Evolutionary conservation across 2,329 filamentous ascomycete species (phyloP), one percentile per base, ranked within the genome.

Genomic region (Sporothrix euskadiensis): DNA sequence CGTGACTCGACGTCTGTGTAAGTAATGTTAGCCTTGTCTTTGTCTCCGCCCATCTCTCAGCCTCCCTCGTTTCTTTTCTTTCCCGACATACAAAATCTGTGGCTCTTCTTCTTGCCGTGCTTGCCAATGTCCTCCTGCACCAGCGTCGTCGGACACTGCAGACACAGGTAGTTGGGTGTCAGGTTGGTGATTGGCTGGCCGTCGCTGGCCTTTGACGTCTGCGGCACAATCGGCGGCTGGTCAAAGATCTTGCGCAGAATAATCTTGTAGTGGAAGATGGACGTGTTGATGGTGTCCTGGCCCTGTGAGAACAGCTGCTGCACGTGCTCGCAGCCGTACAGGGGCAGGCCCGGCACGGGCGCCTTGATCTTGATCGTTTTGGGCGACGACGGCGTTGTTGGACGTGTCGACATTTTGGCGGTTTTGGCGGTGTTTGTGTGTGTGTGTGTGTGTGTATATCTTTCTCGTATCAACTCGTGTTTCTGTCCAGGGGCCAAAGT

Each of bases 191-290:
- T 81, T 66, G 88, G 83, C 63, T 84, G 83, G 72, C 87, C 87
- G 73, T 91, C 88, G 41, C 84, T 78, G 68, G 83, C 84, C 76
- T 88, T 91, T 74, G 86, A 89, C 6, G 89, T 93, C 81, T 92
- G 91, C 35, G 87, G 86, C 66, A 91, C 87, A 79, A 90, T 85
- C 71, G 87, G 89, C 68, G 85, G 88, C 75, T 87, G 85, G 80
- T 94, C 91, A 81, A 91, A 91, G 76, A 94, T 90, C 73, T 88
- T 88, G 74, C 90, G 87, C 54, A 94, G 84, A 74, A 93, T 88
- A 78, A 88, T 87, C 79, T 91, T 92, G 82, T 94, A 94, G 78
- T 92, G 88, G 72, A 88, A 85, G 74, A 92, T 88, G 26, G 90
- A 91, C 75, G 86, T 89, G 77, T 92, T 90, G 81, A 89, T 90